A percentile compares a stretch with the other conserved stretches of the same genome.
Evolutionary conservation across 2,329 filamentous ascomycete genomes (phyloP).

Genomic region (Aureobasidium sp.): DNA sequence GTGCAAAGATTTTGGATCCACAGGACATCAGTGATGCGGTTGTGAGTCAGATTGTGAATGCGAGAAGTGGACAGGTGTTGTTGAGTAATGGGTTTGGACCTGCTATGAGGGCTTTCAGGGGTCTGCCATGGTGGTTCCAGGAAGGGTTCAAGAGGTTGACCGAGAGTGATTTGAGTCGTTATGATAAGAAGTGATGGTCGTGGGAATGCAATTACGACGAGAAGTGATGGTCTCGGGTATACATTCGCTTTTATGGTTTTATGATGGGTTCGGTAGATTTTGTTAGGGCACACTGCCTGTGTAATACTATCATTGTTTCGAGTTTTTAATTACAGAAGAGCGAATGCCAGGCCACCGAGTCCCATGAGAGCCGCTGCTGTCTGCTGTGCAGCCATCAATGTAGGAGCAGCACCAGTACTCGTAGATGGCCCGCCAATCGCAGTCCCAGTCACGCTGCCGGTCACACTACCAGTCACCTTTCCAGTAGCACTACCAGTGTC

Average conservation of each 20-base stretch:
- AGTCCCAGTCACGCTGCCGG: neutral
- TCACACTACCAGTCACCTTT: neutral
- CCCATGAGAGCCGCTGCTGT: neutral
- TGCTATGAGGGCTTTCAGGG: slow-evolving; percentile 6
- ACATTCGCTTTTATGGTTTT: no score
- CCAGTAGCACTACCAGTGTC: neutral
- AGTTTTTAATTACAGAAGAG: neutral
- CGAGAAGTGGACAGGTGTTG: slow-evolving; percentile 33
- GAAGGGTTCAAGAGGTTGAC: neutral
- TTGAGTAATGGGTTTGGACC: slow-evolving; percentile 19
- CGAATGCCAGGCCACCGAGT: neutral
- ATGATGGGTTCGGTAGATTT: no score
- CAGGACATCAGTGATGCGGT: slow-evolving; percentile 33
- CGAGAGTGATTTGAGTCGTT: neutral
- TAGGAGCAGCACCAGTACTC: neutral
- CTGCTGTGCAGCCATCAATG: neutral
- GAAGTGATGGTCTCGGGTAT: no score
- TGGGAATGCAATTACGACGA: no score
- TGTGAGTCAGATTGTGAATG: slow-evolving; percentile 34
- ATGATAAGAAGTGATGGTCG: no score
- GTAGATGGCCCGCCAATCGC: neutral
- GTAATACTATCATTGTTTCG: neutral
- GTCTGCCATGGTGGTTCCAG: slow-evolving; percentile 14
- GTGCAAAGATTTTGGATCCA: slow-evolving; percentile 29
- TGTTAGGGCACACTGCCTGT: neutral